phyloP scores from a whole-genome alignment of 2,329 filamentous ascomycete genomes.

The Neoscytalidium dimidiatum region DNA sequence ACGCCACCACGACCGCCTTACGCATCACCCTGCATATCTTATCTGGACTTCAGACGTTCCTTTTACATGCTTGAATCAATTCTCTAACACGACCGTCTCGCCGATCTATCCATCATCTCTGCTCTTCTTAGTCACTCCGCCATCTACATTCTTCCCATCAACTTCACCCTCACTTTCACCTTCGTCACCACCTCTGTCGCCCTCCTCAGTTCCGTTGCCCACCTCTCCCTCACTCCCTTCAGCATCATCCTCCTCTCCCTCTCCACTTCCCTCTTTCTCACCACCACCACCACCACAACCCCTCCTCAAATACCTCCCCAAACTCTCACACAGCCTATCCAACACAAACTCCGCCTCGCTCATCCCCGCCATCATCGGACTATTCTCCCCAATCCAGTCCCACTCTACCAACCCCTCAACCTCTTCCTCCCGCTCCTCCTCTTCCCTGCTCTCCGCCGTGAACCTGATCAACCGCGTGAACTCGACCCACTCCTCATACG shows the following conservation, averaged over 20 bases:
- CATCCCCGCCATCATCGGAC: conserved; percentile 64
- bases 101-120: neutral
- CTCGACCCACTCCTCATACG: conserved; percentile 84
- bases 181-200: neutral
- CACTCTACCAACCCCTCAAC: conserved; percentile 64
- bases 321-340: conserved; percentile 65
- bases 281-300: neutral
- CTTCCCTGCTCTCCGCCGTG: conserved; percentile 29
- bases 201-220: neutral
- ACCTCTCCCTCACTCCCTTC: neutral
- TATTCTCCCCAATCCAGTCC: conserved; percentile 73
- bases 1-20: neutral
- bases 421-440: conserved; percentile 48
- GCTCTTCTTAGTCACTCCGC: neutral
- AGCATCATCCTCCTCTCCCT: neutral
- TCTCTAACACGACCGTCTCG: neutral
- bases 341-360: conserved; percentile 69
- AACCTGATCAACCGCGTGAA: conserved; percentile 74
- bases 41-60: neutral
- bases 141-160: neutral
- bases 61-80: neutral
- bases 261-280: neutral
- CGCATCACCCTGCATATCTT: neutral
- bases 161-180: neutral
- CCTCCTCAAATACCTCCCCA: conserved; percentile 42